Conservation (phyloP, 2,329 filamentous ascomycete genomes). For the Sporothrix pseudoabietina region DNA sequence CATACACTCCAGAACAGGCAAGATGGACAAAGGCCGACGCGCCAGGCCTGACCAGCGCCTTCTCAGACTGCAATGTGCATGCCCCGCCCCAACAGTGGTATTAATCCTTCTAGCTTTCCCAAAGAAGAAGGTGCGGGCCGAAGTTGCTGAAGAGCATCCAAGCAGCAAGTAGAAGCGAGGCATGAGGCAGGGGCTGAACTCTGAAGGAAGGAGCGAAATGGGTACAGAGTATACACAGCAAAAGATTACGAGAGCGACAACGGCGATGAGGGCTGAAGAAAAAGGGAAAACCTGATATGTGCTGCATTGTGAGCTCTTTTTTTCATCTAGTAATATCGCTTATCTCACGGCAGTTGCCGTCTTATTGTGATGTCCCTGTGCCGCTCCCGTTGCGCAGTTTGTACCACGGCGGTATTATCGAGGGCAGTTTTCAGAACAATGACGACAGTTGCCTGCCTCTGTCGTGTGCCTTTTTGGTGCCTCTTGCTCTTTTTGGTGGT, state of each 20-base stretch:
- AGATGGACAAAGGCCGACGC: neutral
- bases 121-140: conserved; percentile 14
- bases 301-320: neutral
- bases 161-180: conserved; percentile 3
- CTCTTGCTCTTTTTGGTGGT: neutral
- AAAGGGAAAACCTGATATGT: neutral
- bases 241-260: neutral
- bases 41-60: neutral
- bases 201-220: neutral
- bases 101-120: conserved; percentile 10
- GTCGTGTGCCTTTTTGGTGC: conserved; percentile 4
- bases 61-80: neutral
- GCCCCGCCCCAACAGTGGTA: neutral
- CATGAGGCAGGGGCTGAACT: neutral
- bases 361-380: neutral
- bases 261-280: neutral
- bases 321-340: neutral
- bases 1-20: neutral
- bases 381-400: too few relatives aligned
- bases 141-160: neutral
- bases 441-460: neutral
- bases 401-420: neutral
- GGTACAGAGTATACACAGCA: neutral
- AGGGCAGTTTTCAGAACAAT: neutral
- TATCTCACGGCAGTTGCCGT: neutral